phyloP scores from a whole-genome alignment of 202 grass and related monocot genomes.

The Schoenoplectus triqueter region DNA sequence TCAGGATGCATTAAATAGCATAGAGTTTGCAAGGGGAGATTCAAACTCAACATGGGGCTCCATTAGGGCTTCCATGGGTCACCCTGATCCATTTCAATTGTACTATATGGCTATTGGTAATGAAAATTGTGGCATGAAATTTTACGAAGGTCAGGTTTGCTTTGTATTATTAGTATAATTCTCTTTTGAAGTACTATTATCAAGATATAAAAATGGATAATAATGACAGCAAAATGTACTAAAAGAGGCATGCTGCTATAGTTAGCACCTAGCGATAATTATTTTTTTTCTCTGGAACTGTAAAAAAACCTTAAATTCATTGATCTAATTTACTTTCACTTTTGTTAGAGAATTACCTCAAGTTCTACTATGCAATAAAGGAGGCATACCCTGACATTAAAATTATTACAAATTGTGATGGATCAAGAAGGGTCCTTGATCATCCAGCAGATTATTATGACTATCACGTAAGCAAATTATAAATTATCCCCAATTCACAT shows the following conservation, averaged over 20 bases:
- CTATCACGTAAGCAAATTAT: slow-evolving; percentile 66
- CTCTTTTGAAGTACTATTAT: slow-evolving; percentile 31
- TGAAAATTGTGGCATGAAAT: slow-evolving; percentile 79
- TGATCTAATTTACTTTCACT: slow-evolving; percentile 11
- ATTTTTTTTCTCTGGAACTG: slow-evolving; percentile 30
- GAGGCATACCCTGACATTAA: slow-evolving; percentile 77
- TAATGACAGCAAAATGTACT: background rate
- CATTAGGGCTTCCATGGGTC: slow-evolving; percentile 77
- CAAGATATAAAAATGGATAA: background rate
- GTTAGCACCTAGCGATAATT: background rate
- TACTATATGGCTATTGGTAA: slow-evolving; percentile 90
- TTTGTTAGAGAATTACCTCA: slow-evolving; percentile 74
- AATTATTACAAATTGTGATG: slow-evolving; percentile 81
- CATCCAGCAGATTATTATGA: slow-evolving; percentile 95
- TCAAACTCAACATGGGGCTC: slow-evolving; percentile 77
- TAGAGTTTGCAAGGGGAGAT: slow-evolving; percentile 87
- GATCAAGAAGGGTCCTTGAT: slow-evolving; percentile 56
- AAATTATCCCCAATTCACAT: slow-evolving; percentile 17
- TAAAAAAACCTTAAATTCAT: slow-evolving; percentile 22
- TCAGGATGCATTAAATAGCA: slow-evolving; percentile 81
- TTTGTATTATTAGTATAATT: slow-evolving; percentile 17
- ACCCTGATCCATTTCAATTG: slow-evolving; percentile 77
- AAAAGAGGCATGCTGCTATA: background rate
- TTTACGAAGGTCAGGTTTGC: slow-evolving; percentile 73
- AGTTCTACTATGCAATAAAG: slow-evolving; percentile 87